These are phyloP conservation scores for Croton laevigatus DNA, from an alignment of 441 rosid genomes.

Conservation along the genomic window DNA sequence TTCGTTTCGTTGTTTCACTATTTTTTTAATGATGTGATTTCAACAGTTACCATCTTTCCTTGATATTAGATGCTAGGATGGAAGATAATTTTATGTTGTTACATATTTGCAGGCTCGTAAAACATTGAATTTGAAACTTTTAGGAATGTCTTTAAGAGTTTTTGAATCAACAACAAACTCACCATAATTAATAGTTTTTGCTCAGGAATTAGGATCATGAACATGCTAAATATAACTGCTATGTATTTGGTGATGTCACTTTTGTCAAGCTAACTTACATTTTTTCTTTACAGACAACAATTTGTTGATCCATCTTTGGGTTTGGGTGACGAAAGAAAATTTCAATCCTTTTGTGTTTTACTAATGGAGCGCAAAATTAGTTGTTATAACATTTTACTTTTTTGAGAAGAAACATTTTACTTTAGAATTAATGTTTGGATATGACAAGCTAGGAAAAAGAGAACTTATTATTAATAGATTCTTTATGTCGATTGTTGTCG, in stretches of 20 bases:
- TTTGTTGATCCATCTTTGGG: not conserved
- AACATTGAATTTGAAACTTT: not conserved
- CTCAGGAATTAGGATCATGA: not conserved
- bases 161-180: not conserved
- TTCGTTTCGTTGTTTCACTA: too few species aligned
- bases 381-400: too few species aligned
- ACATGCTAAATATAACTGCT: not conserved
- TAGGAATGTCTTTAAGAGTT: not conserved
- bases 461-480: not conserved
- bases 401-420: not conserved
- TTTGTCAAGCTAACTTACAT: not conserved
- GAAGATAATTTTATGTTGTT: not conserved
- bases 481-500: not conserved
- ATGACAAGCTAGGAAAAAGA: conserved; percentile 1
- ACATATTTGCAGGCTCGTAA: conserved; percentile 7
- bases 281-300: not conserved
- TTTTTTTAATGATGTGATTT: not conserved
- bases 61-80: not conserved
- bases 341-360: conserved; percentile 9
- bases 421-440: not conserved
- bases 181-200: not conserved
- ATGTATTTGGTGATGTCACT: not conserved
- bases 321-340: not conserved
- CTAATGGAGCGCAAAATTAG: not conserved
- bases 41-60: not conserved